Conservation (phyloP, 2,329 filamentous ascomycete genomes). For the Lecanosticta acicola region DNA sequence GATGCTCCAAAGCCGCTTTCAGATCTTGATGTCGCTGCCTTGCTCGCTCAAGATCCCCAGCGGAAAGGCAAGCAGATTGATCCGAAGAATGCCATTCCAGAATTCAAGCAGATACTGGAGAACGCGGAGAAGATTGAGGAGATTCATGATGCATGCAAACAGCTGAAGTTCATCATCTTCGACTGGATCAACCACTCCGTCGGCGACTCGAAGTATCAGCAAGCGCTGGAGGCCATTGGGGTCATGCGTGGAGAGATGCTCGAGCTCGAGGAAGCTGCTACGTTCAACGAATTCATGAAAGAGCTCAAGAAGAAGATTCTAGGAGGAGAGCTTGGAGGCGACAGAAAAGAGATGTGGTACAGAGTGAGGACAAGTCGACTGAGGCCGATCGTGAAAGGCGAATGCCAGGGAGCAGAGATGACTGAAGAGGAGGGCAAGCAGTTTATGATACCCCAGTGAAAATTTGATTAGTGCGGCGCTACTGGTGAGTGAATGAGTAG, state of each 20-base stretch:
- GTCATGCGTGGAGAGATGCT: constrained; percentile 74
- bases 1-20: constrained; percentile 78
- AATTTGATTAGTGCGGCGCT: background rate
- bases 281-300: constrained; percentile 70
- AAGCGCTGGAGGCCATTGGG: constrained; percentile 68
- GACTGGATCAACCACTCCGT: constrained; percentile 65
- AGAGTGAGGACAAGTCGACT: constrained; percentile 60
- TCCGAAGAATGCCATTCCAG: constrained; percentile 73
- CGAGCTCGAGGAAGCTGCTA: constrained; percentile 64
- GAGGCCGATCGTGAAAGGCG: constrained; percentile 63
- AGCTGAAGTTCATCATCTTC: constrained; percentile 68
- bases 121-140: constrained; percentile 53
- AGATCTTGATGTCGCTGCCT: constrained; percentile 76
- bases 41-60: constrained; percentile 56
- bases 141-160: constrained; percentile 63
- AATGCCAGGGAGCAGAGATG: constrained; percentile 60
- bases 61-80: constrained; percentile 52
- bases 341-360: constrained; percentile 79
- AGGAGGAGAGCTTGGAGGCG: constrained; percentile 64
- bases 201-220: constrained; percentile 67
- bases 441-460: constrained; percentile 21
- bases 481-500: background rate
- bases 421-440: constrained; percentile 61
- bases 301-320: constrained; percentile 68
- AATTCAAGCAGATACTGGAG: constrained; percentile 75